Evolutionary conservation across 306 rosid genomes (phyloP).

Genomic region (Alnus rubra): DNA sequence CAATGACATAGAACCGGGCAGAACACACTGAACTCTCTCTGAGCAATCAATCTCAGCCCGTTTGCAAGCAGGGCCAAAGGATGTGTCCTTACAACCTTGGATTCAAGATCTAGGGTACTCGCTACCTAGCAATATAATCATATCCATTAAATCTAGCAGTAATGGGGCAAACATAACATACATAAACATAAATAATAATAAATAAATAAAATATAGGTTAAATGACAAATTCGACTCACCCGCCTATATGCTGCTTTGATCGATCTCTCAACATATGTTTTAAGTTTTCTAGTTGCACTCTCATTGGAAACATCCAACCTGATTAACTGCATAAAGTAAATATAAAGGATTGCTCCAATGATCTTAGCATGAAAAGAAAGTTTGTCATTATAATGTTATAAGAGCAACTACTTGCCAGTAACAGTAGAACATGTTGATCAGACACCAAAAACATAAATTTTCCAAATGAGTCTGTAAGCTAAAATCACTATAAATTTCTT

Average conservation of each 20-base stretch:
- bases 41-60: constrained; percentile 48
- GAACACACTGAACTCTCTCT: constrained; percentile 52
- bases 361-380: not conserved
- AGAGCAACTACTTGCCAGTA: not conserved
- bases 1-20: constrained; percentile 39
- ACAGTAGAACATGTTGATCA: not conserved
- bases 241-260: constrained; percentile 43
- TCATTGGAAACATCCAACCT: constrained; percentile 30
- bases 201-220: not conserved
- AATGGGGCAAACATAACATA: not conserved
- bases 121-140: constrained; percentile 38
- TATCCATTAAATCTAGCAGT: constrained; percentile 1
- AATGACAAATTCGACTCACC: constrained; percentile 30
- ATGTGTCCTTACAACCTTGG: constrained; percentile 44
- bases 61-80: constrained; percentile 55
- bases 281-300: constrained; percentile 33
- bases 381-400: not conserved
- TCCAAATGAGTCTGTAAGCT: not conserved
- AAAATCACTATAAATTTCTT: not conserved
- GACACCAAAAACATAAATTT: not conserved
- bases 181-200: not conserved
- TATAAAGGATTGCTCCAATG: not conserved
- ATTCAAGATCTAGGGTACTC: constrained; percentile 35
- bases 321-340: constrained; percentile 33
- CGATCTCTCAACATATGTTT: constrained; percentile 48